Base-by-base conservation (phyloP, 495 filamentous ascomycete genomes). In the Penicillium tannophilum region DNA sequence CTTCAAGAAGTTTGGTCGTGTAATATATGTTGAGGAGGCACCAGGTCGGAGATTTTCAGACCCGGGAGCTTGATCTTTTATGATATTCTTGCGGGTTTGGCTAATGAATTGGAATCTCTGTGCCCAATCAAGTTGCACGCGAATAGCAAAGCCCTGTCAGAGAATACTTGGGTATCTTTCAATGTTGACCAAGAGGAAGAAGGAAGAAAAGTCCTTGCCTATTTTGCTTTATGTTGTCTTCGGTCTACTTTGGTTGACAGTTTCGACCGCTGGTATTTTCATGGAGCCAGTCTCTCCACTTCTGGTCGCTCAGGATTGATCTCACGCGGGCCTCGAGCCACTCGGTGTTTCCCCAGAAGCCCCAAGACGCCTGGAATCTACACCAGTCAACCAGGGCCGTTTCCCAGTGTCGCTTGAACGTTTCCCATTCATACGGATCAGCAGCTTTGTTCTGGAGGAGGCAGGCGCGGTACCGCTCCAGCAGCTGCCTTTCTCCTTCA, bases 291-390 rank as follows among this genome's bases (percentile, higher is more conserved):
- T 57, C 54, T 49, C 66, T 64, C 74, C 74, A 76, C 30, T 33
- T 55, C 28, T 54, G 58, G 49, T 74, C 65, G 26, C 44, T 43
- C 43, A 76, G 26, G 8, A 76, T 76, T 7, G 68, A 74, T 41
- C 69, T 63, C 1, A 76, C 74, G 39, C 74, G 67, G 3, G 72
- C 72, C 51, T 72, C 67, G 24, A 76, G 69, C 74, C 74, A 76
- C 56, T 75, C 71, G 0, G 74, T 76, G 36, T 76, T 75, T 8
- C 74, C 74, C 74, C 74, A 76, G 36, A 76, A 76, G 0, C 74
- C 74, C 74, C 74, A 76, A 4, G 74, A 76, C 1, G 74, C 74
- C 61, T 76, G 74, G 50, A 76, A 76, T 47, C 74, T 35, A 62
- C 72, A 76, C 74, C 74, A 76, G 55, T 76, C 74, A 4, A 75